Base-by-base conservation (phyloP, 2,329 filamentous ascomycete genomes). In the Coleophoma eucalyptorum region DNA sequence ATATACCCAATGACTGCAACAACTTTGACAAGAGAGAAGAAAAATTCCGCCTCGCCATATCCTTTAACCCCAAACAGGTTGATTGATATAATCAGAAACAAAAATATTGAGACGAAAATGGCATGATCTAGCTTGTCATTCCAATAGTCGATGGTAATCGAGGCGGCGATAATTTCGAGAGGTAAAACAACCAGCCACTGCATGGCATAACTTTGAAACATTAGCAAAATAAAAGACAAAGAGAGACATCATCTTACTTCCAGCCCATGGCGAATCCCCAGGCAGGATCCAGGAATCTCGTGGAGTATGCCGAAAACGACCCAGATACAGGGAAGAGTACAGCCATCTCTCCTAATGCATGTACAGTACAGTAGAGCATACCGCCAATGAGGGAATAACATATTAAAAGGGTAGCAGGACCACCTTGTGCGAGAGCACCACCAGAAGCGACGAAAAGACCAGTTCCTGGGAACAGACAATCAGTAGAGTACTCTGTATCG, bases 221-320 rank as follows among this genome's bases (percentile, higher is more conserved):
- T 26, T 26, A 26, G 26, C 26, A 26, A 26, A 2, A 26, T 26
- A 26, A 6, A 8, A 26, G 26, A 5, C 5, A 26, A 3, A 8
- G 10, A 26, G 4, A 26, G 10, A 26, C 5, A 26, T 11, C 11
- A 20, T 45, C 59, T 50, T 57, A 63, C 59, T 93, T 94, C 90
- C 90, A 96, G 15, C 90, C 91, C 89, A 96, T 95, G 43, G 90
- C 89, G 65, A 96, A 96, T 0, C 91, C 91, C 90, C 90, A 96
- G 0, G 92, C 92, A 1, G 92, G 93, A 64, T 97, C 91, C 16
- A 97, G 70, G 63, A 97, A 97, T 16, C 93, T 83, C 31, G 90
- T 96, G 16, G 92, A 94, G 72, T 92, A 97, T 7, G 90, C 86
- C 1, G 90, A 90, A 66, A 97, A 97, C 3, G 91, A 95, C 50